Percentiles rank a stretch among this genome's conserved stretches.
Evolutionary conservation across 2,329 filamentous ascomycete genomes (phyloP).

Genomic region (Aphanocladium album): DNA sequence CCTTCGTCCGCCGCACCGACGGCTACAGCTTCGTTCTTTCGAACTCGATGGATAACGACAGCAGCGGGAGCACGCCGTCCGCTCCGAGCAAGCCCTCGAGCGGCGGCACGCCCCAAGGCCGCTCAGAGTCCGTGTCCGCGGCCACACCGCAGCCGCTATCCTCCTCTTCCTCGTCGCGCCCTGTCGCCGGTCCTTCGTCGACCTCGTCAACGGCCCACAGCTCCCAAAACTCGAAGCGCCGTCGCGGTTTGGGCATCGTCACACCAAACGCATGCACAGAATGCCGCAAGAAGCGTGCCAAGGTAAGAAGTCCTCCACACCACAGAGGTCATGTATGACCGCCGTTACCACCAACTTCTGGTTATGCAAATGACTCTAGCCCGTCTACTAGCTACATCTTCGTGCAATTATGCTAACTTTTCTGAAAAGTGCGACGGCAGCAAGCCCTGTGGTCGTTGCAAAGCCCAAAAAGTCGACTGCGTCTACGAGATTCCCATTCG

Average conservation of each 20-base stretch:
- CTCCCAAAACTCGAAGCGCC: slow-evolving; percentile 42
- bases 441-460: slow-evolving; percentile 52
- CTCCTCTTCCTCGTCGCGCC: slow-evolving; percentile 13
- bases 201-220: slow-evolving; percentile 15
- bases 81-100: slow-evolving; percentile 27
- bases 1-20: not conserved
- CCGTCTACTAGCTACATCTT: not conserved
- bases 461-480: slow-evolving; percentile 49
- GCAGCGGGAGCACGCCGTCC: slow-evolving; percentile 24
- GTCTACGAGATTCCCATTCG: slow-evolving; percentile 59
- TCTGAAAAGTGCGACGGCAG: slow-evolving; percentile 52
- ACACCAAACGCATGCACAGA: slow-evolving; percentile 58
- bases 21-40: not conserved
- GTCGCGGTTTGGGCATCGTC: slow-evolving; percentile 50
- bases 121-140: slow-evolving; percentile 7
- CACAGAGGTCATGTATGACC: not conserved
- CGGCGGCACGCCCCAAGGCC: slow-evolving; percentile 29
- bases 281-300: slow-evolving; percentile 58
- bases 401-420: not conserved
- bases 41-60: slow-evolving; percentile 29
- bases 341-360: not conserved
- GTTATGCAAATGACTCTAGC: not conserved
- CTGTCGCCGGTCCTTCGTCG: not conserved
- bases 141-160: slow-evolving; percentile 15
- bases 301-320: slow-evolving; percentile 36